Base-by-base conservation (phyloP, 2,329 filamentous ascomycete species). In the Cladosporium sp. region DNA sequence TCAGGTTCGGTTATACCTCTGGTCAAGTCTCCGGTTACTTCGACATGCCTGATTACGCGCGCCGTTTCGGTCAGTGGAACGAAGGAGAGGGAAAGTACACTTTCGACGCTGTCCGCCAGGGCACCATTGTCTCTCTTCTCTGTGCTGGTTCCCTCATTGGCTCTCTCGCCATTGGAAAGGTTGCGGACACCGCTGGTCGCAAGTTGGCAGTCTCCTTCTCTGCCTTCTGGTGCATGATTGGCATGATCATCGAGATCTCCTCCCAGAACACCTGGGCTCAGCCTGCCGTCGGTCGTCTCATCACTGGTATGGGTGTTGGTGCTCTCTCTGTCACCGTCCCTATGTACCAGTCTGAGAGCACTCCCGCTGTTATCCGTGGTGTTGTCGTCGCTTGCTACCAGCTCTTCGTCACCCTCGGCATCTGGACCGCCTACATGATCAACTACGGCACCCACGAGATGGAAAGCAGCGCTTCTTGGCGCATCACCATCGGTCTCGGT, bases 271-370 rank as follows among this genome's bases (percentile, higher is more conserved):
- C 68, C 38, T 87, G 84, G 84, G 80, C 77, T 52, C 83, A 86
- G 58, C 77, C 86, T 51, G 82, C 82, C 22, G 66, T 84, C 15
- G 84, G 84, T 43, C 75, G 84, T 40, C 76, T 83, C 56, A 75
- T 85, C n/a, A 84, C 82, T 18, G 84, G 84, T 57, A 63, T 85
- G 2, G 83, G 83, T 17, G 80, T 88, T 41, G 84, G 84, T 22
- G 75, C 79, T 18, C 71, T 86, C 0, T 84, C 80, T 5, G 83
- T 85, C 37, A 70, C 81, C 20, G 81, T 83, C 1, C 82, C 82
- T 42, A 83, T 88, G 80, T 87, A 87, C 59, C 82, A 86, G 64
- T 80, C 77, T 13, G 84, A 88, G 67, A 82, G 77, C 51, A 79
- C 80, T 7, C 84, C 84, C 0, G 76, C 81, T 54, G 77, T 81